Base-by-base conservation (phyloP, 164 flowering plant species). In the Amborella trichopoda region DNA sequence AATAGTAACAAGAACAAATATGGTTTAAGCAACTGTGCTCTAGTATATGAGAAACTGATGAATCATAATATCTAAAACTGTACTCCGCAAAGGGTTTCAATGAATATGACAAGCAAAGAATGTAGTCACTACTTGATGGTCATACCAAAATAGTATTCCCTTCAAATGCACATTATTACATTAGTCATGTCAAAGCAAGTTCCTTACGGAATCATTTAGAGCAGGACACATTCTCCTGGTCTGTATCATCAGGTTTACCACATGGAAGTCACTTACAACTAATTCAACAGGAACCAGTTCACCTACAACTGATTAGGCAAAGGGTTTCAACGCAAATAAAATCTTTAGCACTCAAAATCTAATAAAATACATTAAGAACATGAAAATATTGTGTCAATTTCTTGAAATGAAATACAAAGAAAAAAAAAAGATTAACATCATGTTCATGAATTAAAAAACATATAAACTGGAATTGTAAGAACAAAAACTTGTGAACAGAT, bases 401-500 rank as follows among this genome's bases (percentile, higher is more conserved):
- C 23, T 38, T 14, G 16, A 6, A 6, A 32, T 14, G 13, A 50
- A 33, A 6, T 36, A 45, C 26, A n/a, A 5, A 39, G 40, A 18
- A 2, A 17, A 40, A 13, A 30, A 13, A 13, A 13, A 30, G 34
- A 30, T n/a, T n/a, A n/a, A n/a, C n/a, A n/a, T n/a, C n/a, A n/a
- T n/a, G n/a, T n/a, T n/a, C n/a, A n/a, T n/a, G n/a, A n/a, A n/a
- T n/a, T n/a, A n/a, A n/a, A n/a, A n/a, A n/a, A n/a, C n/a, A n/a
- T n/a, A n/a, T n/a, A n/a, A n/a, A n/a, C n/a, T n/a, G n/a, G n/a
- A 13, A 30, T 6, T 6, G 34, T 6, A 13, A 30, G 34, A 59
- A 20, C 17, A 33, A 48, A 16, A 87, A 94, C 97, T 89, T 46
- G 70, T 67, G 25, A 89, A 46, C 21, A 89, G 32, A 64, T 84